Evolutionary conservation across 306 rosid species (phyloP).

Genomic region (Ammopiptanthus mongolicus): DNA sequence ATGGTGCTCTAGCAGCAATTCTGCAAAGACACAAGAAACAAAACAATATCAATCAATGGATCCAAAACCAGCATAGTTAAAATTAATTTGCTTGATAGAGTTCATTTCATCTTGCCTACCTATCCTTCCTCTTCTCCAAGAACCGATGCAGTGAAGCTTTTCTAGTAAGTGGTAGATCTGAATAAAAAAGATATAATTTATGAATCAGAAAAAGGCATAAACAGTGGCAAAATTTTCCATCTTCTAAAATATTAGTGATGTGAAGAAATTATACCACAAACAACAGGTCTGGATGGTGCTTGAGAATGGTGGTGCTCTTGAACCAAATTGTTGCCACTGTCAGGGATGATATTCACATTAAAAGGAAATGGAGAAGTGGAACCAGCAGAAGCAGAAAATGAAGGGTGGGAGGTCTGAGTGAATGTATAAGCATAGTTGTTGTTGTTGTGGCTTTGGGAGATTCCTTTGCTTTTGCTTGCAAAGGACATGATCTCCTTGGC

Average conservation of each 20-base stretch:
- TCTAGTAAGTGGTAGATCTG: constrained; percentile 83
- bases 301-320: constrained; percentile 28
- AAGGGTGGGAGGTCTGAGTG: constrained; percentile 10
- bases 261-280: constrained; percentile 56
- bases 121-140: constrained; percentile 77
- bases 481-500: constrained; percentile 63
- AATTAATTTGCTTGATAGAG: neutral
- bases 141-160: constrained; percentile 77
- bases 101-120: constrained; percentile 35
- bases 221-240: neutral
- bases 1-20: constrained; percentile 55
- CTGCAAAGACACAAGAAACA: constrained; percentile 32
- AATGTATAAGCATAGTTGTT: neutral
- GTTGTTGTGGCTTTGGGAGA: neutral
- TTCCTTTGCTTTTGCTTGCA: constrained; percentile 40
- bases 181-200: neutral
- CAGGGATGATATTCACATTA: neutral
- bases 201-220: constrained; percentile 30
- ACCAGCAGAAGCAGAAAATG: too few relatives aligned
- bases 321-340: constrained; percentile 7
- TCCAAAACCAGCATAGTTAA: neutral
- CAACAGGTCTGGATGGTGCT: constrained; percentile 35
- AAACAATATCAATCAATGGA: neutral
- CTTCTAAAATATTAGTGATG: neutral
- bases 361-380: constrained; percentile 32